Base-by-base conservation (phyloP, 2,329 filamentous ascomycete genomes). In the Diaporthe amygdali region DNA sequence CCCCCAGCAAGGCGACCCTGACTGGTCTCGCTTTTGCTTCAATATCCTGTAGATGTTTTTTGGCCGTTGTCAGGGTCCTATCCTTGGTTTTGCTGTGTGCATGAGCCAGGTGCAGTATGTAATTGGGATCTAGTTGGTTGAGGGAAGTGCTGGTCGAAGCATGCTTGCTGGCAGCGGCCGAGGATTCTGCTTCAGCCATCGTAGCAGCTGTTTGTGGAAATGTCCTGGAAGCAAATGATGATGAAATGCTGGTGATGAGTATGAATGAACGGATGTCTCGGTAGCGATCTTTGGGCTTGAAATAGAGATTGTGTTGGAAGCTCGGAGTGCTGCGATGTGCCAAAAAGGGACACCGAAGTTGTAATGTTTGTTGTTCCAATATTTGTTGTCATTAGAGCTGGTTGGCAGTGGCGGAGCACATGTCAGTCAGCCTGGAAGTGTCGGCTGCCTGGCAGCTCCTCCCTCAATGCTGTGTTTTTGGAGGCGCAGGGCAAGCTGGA, bases 1-100 rank as follows among this genome's bases (percentile, higher is more conserved):
- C 75, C 14, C 76, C 76, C n/a, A 77, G 71, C 7, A 74, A 71
- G 44, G 74, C 52, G 2, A 73, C 55, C 5, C 47, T 34, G 1
- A 70, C 54, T 17, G 22, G 30, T 34, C 30, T 17, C 3, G 41
- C 25, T 0, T n/a, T 30, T 0, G 34, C 2, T 14, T 67, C 27
- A 30, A 41, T 37, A 14, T 15, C 37, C 17, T 46, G 15, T 25
- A 67, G 46, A n/a, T 70, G 59, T 27, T 30, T 17, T n/a, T 17
- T 39, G 7, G 63, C 61, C 2, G 54, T 68, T 2, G 39, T 27
- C 4, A 32, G 30, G 10, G 71, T 67, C 6, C 71, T 34, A 5
- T 17, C 15, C 25, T 70, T 72, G 34, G 3, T 17, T 39, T 37
- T 49, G 22, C 10, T 20, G 2, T 37, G 5, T 15, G 20, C 0